phyloP scores from a whole-genome alignment of 2,329 filamentous ascomycete species.

The Penicillium sp. region DNA sequence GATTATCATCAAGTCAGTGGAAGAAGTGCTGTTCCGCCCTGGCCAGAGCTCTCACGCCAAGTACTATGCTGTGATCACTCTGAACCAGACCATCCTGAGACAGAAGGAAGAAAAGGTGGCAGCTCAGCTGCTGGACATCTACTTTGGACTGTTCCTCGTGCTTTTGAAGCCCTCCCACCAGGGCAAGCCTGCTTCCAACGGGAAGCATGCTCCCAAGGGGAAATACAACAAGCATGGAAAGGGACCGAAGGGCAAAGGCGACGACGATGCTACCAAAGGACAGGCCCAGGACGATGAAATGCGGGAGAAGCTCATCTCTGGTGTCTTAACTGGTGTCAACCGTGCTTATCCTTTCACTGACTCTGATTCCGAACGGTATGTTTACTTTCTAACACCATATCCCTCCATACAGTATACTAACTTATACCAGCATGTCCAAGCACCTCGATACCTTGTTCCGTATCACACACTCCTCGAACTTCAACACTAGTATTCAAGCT shows the following conservation, averaged over 20 bases:
- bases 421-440: conserved; percentile 53
- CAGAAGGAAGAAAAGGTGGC: conserved; percentile 78
- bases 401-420: background rate
- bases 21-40: conserved; percentile 84
- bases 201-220: conserved; percentile 51
- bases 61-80: conserved; percentile 93
- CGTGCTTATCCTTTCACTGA: conserved; percentile 90
- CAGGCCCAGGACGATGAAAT: conserved; percentile 62
- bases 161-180: conserved; percentile 63
- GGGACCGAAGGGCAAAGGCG: conserved; percentile 49
- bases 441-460: conserved; percentile 93
- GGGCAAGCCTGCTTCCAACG: conserved; percentile 28
- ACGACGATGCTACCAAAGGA: conserved; percentile 36
- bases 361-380: conserved; percentile 71
- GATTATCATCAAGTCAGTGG: conserved; percentile 78
- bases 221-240: conserved; percentile 51
- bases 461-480: conserved; percentile 96
- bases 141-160: conserved; percentile 83
- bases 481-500: conserved; percentile 97
- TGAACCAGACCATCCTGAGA: conserved; percentile 94
- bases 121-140: conserved; percentile 78
- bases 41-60: conserved; percentile 84
- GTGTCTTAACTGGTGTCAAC: conserved; percentile 90
- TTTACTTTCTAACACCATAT: conserved; percentile 1
- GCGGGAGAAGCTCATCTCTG: conserved; percentile 87